These are phyloP conservation scores for Diaporthe australafricana DNA, from an alignment of 2,329 filamentous ascomycete species.

Conservation along the genomic window DNA sequence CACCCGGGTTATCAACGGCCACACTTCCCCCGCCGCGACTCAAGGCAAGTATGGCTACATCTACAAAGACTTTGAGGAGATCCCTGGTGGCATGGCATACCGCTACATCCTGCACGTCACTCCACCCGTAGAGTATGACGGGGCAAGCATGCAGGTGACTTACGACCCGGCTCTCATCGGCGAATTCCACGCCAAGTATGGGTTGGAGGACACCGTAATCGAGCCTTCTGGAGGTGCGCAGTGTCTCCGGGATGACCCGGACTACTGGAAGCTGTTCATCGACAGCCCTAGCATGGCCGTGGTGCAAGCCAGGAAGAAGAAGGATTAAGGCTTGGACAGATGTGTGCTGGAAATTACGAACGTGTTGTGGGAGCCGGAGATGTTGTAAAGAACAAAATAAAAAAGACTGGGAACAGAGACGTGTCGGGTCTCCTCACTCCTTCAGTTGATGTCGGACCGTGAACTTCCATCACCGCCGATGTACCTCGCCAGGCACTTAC, in stretches of 20 bases:
- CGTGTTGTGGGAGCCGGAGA: too few species aligned
- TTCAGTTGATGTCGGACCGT: too few species aligned
- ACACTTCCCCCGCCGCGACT: constrained; percentile 8
- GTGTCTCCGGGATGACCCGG: constrained; percentile 25
- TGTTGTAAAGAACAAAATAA: too few species aligned
- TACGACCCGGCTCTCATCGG: constrained; percentile 29
- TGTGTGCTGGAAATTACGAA: not conserved
- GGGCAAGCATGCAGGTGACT: constrained; percentile 33
- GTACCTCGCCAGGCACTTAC: too few species aligned
- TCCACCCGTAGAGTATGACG: constrained; percentile 28
- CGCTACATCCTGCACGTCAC: constrained; percentile 27
- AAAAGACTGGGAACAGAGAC: too few species aligned
- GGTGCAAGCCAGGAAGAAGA: constrained; percentile 28
- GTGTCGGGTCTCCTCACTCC: too few species aligned
- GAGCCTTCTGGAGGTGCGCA: constrained; percentile 13
- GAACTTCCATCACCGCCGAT: too few species aligned
- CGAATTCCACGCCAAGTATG: constrained; percentile 26
- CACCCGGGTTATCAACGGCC: constrained; percentile 34
- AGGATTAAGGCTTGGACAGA: not conserved
- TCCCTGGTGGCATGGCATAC: constrained; percentile 31
- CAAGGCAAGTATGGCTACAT: constrained; percentile 28
- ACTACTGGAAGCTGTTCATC: constrained; percentile 29
- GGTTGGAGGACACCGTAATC: constrained; percentile 29
- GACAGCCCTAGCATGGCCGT: constrained; percentile 31
- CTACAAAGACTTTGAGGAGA: constrained; percentile 33